phyloP scores from a whole-genome alignment of 352 stramenopile species.

The Phytophthora sansomeana region DNA sequence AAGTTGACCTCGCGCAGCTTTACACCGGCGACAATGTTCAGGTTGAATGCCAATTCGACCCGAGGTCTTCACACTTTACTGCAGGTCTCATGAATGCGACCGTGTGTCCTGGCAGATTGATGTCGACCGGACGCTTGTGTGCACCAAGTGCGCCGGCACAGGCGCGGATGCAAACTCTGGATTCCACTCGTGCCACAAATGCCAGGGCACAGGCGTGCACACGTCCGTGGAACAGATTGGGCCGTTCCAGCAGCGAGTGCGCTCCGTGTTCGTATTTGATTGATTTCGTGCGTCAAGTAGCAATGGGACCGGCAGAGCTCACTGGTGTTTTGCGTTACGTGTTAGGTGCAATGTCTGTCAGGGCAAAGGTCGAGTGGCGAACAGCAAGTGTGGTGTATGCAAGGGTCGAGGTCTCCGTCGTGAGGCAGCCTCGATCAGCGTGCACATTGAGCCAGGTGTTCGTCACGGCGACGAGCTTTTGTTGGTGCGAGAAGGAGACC shows the following conservation, averaged over 20 bases:
- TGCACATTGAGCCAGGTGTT: constrained; percentile 44
- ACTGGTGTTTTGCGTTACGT: not conserved
- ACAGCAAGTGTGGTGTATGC: constrained; percentile 45
- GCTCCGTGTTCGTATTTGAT: constrained; percentile 34
- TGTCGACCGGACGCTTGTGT: constrained; percentile 38
- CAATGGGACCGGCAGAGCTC: not conserved
- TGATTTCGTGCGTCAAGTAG: not conserved
- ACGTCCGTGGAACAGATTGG: constrained; percentile 47
- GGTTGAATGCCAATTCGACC: not conserved
- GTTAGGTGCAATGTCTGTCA: constrained; percentile 51
- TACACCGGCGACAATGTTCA: constrained; percentile 36
- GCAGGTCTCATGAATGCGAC: not conserved
- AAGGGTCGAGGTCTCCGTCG: constrained; percentile 36
- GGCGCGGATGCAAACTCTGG: constrained; percentile 41
- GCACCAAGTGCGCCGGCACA: constrained; percentile 48
- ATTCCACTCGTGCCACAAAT: constrained; percentile 56
- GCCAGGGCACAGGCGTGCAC: constrained; percentile 42
- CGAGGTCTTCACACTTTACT: not conserved
- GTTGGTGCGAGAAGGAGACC: constrained; percentile 8
- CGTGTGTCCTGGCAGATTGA: constrained; percentile 14
- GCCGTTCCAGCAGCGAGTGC: constrained; percentile 50
- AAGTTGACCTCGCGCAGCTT: constrained; percentile 48
- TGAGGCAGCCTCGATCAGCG: constrained; percentile 30
- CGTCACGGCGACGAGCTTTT: constrained; percentile 47
- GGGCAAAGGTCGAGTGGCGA: constrained; percentile 44